Conservation (phyloP, 2,329 filamentous ascomycete species). For the Pleomassaria siparia region DNA sequence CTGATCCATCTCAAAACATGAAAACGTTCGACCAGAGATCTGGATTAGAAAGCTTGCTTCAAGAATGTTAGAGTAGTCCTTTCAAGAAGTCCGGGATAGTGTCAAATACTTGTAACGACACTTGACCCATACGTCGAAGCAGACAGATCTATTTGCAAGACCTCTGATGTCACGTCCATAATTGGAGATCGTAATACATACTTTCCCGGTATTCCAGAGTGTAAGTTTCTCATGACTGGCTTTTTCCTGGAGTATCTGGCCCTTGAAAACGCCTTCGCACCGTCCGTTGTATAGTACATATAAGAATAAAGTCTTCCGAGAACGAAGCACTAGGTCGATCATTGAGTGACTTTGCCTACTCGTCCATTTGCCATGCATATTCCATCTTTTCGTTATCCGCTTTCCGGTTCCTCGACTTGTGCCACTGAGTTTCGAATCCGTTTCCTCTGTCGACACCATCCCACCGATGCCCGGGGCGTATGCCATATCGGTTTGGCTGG, state of each 20-base stretch:
- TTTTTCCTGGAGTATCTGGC: neutral
- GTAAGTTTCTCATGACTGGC: neutral
- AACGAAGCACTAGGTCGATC: neutral
- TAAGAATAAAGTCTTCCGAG: neutral
- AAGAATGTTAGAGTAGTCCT: neutral
- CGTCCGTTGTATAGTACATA: neutral
- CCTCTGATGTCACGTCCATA: neutral
- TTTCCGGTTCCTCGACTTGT: slow-evolving; percentile 79
- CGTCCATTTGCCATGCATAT: slow-evolving; percentile 97
- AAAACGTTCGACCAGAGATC: no score
- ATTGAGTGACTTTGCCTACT: slow-evolving; percentile 48
- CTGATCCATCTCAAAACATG: no score
- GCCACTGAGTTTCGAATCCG: slow-evolving; percentile 91
- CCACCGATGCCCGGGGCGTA: slow-evolving; percentile 90
- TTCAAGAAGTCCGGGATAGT: neutral
- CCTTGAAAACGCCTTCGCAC: neutral
- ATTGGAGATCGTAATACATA: neutral
- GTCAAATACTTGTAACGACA: neutral
- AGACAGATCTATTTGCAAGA: no score
- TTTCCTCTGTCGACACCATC: slow-evolving; percentile 94
- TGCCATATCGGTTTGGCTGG: slow-evolving; percentile 90
- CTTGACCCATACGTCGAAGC: neutral
- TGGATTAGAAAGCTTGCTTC: neutral
- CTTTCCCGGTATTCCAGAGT: neutral
- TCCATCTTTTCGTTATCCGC: slow-evolving; percentile 77